Conservation (phyloP, 169 alveolate genomes). For the Pseudocohnilembus persalinus region DNA sequence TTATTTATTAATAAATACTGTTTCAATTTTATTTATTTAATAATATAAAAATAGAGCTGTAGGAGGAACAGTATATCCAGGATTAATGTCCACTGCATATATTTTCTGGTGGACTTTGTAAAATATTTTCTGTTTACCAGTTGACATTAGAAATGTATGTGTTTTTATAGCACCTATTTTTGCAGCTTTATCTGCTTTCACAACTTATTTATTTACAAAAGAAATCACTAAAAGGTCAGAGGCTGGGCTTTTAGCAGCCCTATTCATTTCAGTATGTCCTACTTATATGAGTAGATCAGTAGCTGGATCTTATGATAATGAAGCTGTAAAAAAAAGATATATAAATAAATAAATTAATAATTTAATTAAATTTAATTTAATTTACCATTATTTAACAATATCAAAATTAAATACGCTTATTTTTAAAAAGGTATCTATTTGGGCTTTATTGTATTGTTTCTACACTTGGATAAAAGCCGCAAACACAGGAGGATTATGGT, state of each 20-base stretch:
- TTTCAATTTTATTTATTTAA: too few relatives aligned
- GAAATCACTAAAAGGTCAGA: conserved; percentile 91
- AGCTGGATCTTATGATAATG: conserved; percentile 99
- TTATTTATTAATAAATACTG: background rate
- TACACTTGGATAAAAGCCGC: conserved; percentile 93
- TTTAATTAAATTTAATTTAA: too few relatives aligned
- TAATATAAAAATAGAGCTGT: conserved; percentile 55
- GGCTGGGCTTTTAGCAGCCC: conserved; percentile 95
- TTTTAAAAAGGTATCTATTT: conserved; percentile 93
- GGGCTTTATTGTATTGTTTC: conserved; percentile 94
- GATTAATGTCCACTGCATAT: conserved; percentile 95
- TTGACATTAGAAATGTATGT: conserved; percentile 94
- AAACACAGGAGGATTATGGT: conserved; percentile 89
- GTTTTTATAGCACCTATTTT: conserved; percentile 97
- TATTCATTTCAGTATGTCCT: conserved; percentile 96
- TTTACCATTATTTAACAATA: too few relatives aligned
- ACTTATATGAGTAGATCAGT: conserved; percentile 94
- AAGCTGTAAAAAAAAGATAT: conserved; percentile 75
- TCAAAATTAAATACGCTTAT: too few relatives aligned
- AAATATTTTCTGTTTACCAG: conserved; percentile 75
- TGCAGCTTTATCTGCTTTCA: conserved; percentile 93
- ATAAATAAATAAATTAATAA: too few relatives aligned
- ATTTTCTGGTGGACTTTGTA: conserved; percentile 82
- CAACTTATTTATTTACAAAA: conserved; percentile 91
- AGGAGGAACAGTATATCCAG: conserved; percentile 98